These are phyloP conservation scores for Sporobolomyces roseus DNA, from an alignment of 768 basidiomycete genomes.

Conservation along the genomic window DNA sequence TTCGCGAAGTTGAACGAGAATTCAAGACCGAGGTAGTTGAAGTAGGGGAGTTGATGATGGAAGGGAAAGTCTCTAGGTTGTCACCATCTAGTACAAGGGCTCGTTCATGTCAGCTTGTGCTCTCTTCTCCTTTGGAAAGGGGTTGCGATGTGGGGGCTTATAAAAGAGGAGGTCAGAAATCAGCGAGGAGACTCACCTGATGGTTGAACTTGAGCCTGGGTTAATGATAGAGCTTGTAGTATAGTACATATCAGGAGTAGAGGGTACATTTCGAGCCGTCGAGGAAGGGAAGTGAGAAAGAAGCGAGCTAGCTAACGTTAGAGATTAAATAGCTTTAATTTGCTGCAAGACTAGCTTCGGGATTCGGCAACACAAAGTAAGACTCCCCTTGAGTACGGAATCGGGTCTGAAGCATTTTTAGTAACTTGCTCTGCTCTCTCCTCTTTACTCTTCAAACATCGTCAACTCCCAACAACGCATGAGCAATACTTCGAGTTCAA, in stretches of 20 bases:
- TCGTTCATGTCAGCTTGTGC: background rate
- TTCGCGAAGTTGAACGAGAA: background rate
- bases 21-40: background rate
- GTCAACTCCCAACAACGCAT: too few species aligned
- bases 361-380: too few species aligned
- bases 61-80: conserved; percentile 35
- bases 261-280: background rate
- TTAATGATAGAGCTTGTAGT: background rate
- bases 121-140: background rate
- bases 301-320: too few species aligned
- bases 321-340: too few species aligned
- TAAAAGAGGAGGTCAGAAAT: background rate
- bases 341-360: too few species aligned
- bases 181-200: background rate
- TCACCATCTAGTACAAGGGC: background rate
- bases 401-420: too few species aligned
- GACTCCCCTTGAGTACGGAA: too few species aligned
- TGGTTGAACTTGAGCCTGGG: background rate
- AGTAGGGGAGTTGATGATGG: conserved; percentile 14
- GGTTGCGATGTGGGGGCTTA: background rate
- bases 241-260: background rate
- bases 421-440: too few species aligned
- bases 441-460: background rate
- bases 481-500: background rate
- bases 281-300: too few species aligned